phyloP scores from a whole-genome alignment of 768 basidiomycete species.

The Leccinum sublutescens region DNA sequence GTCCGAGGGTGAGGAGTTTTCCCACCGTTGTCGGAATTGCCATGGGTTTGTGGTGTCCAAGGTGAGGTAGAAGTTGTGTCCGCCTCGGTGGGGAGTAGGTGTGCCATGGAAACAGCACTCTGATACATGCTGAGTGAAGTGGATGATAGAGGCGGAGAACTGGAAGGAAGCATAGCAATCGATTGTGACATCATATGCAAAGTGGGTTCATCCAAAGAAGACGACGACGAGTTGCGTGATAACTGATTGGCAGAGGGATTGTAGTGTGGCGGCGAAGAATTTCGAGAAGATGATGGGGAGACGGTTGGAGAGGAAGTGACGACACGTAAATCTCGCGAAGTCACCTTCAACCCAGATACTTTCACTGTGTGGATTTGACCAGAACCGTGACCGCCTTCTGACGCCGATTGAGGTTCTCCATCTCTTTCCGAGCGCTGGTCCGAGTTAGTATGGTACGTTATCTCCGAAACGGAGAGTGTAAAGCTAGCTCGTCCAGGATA shows the following conservation, averaged over 20 bases:
- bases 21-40: background rate
- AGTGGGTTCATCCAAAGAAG: constrained; percentile 64
- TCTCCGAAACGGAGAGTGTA: constrained; percentile 54
- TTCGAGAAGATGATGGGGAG: constrained; percentile 1
- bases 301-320: constrained; percentile 14
- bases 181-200: constrained; percentile 76
- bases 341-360: constrained; percentile 56
- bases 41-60: background rate
- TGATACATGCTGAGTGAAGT: constrained; percentile 72
- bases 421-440: constrained; percentile 18
- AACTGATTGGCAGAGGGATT: constrained; percentile 7
- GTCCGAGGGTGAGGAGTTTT: constrained; percentile 7
- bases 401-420: constrained; percentile 21
- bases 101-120: constrained; percentile 56
- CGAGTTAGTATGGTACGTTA: constrained; percentile 52
- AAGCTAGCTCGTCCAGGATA: constrained; percentile 62
- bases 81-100: constrained; percentile 1
- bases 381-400: constrained; percentile 15
- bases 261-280: constrained; percentile 7
- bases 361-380: constrained; percentile 47
- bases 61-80: background rate
- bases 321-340: constrained; percentile 44
- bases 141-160: constrained; percentile 46
- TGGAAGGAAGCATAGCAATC: constrained; percentile 56
- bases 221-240: constrained; percentile 54